A percentile compares a stretch with the other conserved stretches of the same genome.
These are phyloP conservation scores for Blepharisma japonicum DNA, from an alignment of 73 alveolate genomes.

Conservation along the genomic window DNA sequence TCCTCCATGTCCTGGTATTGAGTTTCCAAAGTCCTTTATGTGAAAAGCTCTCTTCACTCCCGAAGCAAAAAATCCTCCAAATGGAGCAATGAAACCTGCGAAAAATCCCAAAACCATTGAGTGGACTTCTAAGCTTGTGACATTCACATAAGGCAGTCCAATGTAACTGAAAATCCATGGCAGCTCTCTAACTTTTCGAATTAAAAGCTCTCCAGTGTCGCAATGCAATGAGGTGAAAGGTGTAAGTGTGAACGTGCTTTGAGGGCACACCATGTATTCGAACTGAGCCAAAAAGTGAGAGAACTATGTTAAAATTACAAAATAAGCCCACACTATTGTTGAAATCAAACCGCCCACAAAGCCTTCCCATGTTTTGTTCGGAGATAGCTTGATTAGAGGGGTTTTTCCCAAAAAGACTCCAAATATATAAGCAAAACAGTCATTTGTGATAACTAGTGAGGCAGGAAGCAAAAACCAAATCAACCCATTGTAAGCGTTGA, in stretches of 20 bases:
- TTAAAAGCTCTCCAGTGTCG: conserved; percentile 55
- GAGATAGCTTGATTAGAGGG: conserved; percentile 86
- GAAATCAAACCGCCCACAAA: conserved; percentile 71
- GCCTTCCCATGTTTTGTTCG: conserved; percentile 99
- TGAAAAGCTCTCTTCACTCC: conserved; percentile 96
- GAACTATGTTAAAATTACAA: conserved; percentile 32
- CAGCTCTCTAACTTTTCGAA: background rate
- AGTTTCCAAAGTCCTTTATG: conserved; percentile 96
- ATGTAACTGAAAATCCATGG: conserved; percentile 39
- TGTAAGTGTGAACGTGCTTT: conserved; percentile 47
- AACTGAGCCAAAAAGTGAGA: conserved; percentile 45
- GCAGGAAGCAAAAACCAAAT: conserved; percentile 96
- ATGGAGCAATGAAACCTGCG: conserved; percentile 94
- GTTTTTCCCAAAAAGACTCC: conserved; percentile 91
- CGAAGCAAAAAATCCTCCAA: conserved; percentile 99
- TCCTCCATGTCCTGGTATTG: conserved; percentile 99
- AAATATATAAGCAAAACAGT: conserved; percentile 85
- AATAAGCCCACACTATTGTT: conserved; percentile 31
- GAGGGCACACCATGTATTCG: conserved; percentile 72
- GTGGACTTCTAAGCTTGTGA: conserved; percentile 58
- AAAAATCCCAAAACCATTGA: conserved; percentile 81
- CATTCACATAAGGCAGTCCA: background rate
- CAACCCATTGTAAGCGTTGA: conserved; percentile 89
- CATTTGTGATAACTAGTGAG: conserved; percentile 82
- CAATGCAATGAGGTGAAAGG: conserved; percentile 65